Base-by-base conservation (phyloP, 768 basidiomycete species). In the Leucocoprinus sp. region DNA sequence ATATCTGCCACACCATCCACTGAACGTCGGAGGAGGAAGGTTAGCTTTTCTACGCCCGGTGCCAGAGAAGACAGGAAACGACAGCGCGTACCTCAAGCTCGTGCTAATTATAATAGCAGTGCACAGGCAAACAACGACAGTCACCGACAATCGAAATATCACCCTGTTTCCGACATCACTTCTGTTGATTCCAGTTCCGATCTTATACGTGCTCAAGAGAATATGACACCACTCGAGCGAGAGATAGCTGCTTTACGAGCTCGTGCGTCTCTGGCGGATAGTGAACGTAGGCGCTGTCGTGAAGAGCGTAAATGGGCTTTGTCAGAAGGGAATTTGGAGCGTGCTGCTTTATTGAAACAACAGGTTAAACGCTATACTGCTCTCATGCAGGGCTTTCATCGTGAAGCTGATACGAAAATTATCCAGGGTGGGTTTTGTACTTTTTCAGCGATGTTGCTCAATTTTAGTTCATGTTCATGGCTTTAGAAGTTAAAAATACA, bases 251-350 rank as follows among this genome's bases (percentile, higher is more conserved):
- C 76, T 11, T 71, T 92, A 17, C 75, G 86, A 38, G 79, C 85
- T 37, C 76, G 84, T 21, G 88, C 88, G 6, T 81, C 84, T 15
- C 63, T 88, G 48, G 88, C 89, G 19, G 89, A 89, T 54, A 87
- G 80, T 50, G 87, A 92, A 62, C 76, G 84, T 15, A 73, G 89
- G 31, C 72, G 86, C 44, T 85, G 80, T 66, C 85, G 80, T 66
- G 89, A 92, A 63, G 89, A 92, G 63, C 73, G 78, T 52, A 87
- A 89, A 59, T 92, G 89, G 89, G 89, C 89, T 0, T 58, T 82
- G 29, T 83, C 84, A 15, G 80, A 84, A 58, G 86, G 86, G 0
- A 88, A 92, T 57, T 50, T 66, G 35, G 79, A 84, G 7, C 75
- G 86, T 37, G 87, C 87, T 23, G 67, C 72, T 21, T 81, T 92